Evolutionary conservation across 2,329 filamentous ascomycete species (phyloP).

Genomic region (Penicillium thymicola): DNA sequence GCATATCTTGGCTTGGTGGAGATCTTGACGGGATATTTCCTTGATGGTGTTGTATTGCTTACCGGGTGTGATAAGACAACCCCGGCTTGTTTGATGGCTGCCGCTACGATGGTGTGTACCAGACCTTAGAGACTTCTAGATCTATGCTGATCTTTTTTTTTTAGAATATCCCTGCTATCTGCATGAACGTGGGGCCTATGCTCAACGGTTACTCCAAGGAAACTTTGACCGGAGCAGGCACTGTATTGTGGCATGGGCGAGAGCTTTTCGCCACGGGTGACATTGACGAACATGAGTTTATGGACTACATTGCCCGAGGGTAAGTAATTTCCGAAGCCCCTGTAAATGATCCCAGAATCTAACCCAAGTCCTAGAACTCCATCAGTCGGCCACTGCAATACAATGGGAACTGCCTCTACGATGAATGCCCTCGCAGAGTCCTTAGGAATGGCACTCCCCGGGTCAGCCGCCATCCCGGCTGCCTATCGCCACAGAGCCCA

Average conservation of each 20-base stretch:
- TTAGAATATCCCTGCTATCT: slow-evolving; percentile 51
- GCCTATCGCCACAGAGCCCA: slow-evolving; percentile 49
- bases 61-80: slow-evolving; percentile 55
- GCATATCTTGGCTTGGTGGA: slow-evolving; percentile 50
- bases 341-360: neutral
- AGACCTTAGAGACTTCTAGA: neutral
- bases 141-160: slow-evolving; percentile 6
- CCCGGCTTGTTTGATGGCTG: slow-evolving; percentile 52
- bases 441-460: slow-evolving; percentile 52
- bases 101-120: slow-evolving; percentile 46
- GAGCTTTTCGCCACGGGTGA: slow-evolving; percentile 49
- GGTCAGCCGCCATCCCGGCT: slow-evolving; percentile 52
- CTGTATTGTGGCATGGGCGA: slow-evolving; percentile 49
- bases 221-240: slow-evolving; percentile 45
- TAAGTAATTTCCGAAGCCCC: slow-evolving; percentile 19
- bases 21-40: slow-evolving; percentile 47
- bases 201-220: slow-evolving; percentile 48
- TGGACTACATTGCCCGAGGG: slow-evolving; percentile 47
- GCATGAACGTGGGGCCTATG: slow-evolving; percentile 54
- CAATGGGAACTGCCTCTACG: slow-evolving; percentile 54
- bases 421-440: slow-evolving; percentile 55
- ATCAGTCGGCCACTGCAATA: slow-evolving; percentile 51
- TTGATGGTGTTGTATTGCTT: slow-evolving; percentile 52
- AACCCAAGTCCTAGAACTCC: slow-evolving; percentile 36
- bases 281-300: slow-evolving; percentile 44